Evolutionary conservation across 1,284 basidiomycete species (phyloP), one percentile per base, ranked within the genome.

Genomic region (Moniliella sp.): DNA sequence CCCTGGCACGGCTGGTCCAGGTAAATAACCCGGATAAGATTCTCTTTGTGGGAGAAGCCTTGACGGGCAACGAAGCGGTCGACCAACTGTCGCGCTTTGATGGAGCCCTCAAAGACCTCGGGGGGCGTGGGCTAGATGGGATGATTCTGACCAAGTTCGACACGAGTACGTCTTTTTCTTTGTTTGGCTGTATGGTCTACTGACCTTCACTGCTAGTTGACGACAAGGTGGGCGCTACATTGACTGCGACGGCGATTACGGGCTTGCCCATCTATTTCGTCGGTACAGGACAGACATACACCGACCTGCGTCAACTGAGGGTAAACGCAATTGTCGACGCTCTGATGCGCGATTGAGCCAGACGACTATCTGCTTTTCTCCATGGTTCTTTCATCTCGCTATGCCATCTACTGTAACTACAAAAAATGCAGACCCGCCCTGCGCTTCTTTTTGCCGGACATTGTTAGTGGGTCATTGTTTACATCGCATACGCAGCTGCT

Each of bases 111-210:
- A 52, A 52, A 35, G 54, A 60, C 30, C 57, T 53, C 36, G 50
- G 48, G 30, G 55, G 54, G 4, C 40, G 47, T 7, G 57, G 55
- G 3, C 29, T 60, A 14, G 55, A 60, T 15, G 57, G 54, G 7
- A 56, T 56, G 35, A 36, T 60, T 28, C 33, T 60, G 13, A 60
- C 57, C 23, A 60, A 60, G 45, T 60, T 51, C 40, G 57, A 59
- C 34, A 55, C 57, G 2, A 36, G 34, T 31, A 29, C 23, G 34
- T 31, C 11, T 5, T n/a, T 28, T 36, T 26, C 14, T 38, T 23
- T 18, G 12, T 11, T 23, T n/a, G 5, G 13, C 13, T 5, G 11
- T 15, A 15, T 26, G 18, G 30, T 13, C 26, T 11, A 10, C 18
- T 11, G 18, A 2, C 27, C 3, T 10, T 16, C n/a, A 3, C 4